phyloP scores from a whole-genome alignment of 1,139 yeast genomes.

The Magnusiomyces ingens region DNA sequence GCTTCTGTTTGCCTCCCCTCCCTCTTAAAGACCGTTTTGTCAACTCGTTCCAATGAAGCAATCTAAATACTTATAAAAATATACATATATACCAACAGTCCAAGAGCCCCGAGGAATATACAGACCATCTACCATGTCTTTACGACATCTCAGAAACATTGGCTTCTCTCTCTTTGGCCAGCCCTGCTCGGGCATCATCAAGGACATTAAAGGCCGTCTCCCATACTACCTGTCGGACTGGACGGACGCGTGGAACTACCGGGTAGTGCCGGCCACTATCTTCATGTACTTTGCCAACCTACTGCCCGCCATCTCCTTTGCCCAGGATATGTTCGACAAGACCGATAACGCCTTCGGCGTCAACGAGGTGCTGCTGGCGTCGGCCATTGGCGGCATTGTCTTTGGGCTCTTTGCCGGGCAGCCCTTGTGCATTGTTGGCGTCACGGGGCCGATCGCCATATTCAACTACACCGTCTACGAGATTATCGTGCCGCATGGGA shows the following conservation, averaged over 20 bases:
- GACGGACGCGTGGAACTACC: conserved; percentile 73
- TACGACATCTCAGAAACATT: neutral
- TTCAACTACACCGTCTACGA: conserved; percentile 90
- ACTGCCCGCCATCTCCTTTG: conserved; percentile 91
- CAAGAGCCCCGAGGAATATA: no score
- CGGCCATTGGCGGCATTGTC: conserved; percentile 83
- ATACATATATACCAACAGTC: no score
- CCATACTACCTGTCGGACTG: conserved; percentile 76
- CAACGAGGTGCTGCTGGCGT: conserved; percentile 75
- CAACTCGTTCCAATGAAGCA: no score
- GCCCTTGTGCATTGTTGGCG: conserved; percentile 95
- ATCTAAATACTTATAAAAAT: no score
- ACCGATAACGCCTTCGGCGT: conserved; percentile 84
- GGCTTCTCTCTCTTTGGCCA: conserved; percentile 21
- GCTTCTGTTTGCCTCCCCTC: no score
- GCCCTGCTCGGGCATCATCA: conserved; percentile 50
- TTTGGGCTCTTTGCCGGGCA: conserved; percentile 86
- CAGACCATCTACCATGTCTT: no score
- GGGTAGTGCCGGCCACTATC: conserved; percentile 81
- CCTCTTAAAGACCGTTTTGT: no score
- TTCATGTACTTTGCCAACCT: conserved; percentile 83
- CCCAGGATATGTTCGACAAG: conserved; percentile 90
- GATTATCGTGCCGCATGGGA: conserved; percentile 55
- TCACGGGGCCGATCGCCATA: conserved; percentile 84
- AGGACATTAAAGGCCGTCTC: conserved; percentile 48